These are phyloP conservation scores for Insectozyma bohioensis DNA, from an alignment of 1,139 yeast genomes.

Conservation along the genomic window DNA sequence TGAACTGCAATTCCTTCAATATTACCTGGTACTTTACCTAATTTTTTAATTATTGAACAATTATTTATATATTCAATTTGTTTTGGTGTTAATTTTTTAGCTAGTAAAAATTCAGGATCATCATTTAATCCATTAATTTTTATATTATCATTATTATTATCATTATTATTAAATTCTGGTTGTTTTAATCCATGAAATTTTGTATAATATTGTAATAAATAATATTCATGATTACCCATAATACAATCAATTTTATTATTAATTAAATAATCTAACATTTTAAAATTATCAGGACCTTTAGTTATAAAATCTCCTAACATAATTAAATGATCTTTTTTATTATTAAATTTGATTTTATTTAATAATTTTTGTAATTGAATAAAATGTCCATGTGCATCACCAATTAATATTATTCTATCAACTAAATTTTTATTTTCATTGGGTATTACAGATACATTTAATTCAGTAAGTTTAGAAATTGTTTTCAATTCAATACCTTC, in stretches of 20 bases:
- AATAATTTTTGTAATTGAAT: constrained; percentile 54
- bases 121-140: constrained; percentile 26
- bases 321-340: constrained; percentile 55
- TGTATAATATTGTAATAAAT: constrained; percentile 60
- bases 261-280: constrained; percentile 66
- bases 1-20: constrained; percentile 67
- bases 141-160: background rate
- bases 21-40: constrained; percentile 57
- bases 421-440: constrained; percentile 13
- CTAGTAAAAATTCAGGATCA: constrained; percentile 62
- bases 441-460: constrained; percentile 21
- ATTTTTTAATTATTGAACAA: constrained; percentile 62
- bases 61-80: constrained; percentile 59
- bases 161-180: constrained; percentile 19
- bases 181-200: constrained; percentile 50
- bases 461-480: constrained; percentile 26
- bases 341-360: constrained; percentile 42
- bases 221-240: constrained; percentile 86
- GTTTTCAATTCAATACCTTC: constrained; percentile 26
- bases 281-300: constrained; percentile 77
- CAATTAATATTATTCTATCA: constrained; percentile 63
- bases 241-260: constrained; percentile 66
- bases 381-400: constrained; percentile 87
- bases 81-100: constrained; percentile 54
- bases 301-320: constrained; percentile 83